Conservation (phyloP, 306 rosid genomes). For the Ormosia semicastrata region DNA sequence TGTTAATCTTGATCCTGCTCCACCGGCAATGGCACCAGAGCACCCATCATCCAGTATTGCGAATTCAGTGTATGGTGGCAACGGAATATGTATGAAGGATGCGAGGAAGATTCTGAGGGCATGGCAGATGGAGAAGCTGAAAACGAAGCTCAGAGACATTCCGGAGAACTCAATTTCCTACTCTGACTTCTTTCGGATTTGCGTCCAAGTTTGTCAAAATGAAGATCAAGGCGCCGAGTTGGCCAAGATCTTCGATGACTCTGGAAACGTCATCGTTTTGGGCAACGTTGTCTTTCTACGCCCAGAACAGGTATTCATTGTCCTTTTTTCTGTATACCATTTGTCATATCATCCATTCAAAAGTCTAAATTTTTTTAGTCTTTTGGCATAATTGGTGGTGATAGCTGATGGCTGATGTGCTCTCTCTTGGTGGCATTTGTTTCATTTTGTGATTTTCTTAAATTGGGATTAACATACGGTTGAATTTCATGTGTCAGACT, state of each 20-base stretch:
- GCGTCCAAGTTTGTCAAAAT: conserved; percentile 52
- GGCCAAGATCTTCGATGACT: conserved; percentile 67
- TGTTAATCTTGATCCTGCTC: no score
- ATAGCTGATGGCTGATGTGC: no score
- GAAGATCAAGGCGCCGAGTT: conserved; percentile 60
- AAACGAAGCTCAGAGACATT: conserved; percentile 48
- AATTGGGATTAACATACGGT: no score
- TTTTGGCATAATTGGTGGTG: no score
- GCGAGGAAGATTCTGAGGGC: conserved; percentile 70
- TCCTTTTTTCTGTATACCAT: neutral
- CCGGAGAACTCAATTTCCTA: conserved; percentile 52
- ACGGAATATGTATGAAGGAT: conserved; percentile 46
- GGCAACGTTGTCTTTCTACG: conserved; percentile 75
- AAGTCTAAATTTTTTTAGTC: no score
- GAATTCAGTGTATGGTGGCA: no score
- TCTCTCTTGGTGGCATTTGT: no score
- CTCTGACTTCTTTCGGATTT: conserved; percentile 55
- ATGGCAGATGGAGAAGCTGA: conserved; percentile 64
- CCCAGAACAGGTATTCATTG: conserved; percentile 68
- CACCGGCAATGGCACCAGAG: no score
- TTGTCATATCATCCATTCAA: no score
- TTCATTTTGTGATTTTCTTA: no score
- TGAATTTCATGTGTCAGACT: no score
- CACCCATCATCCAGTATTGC: no score
- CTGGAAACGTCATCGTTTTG: conserved; percentile 79